Percentiles rank a stretch among this genome's conserved stretches.
phyloP scores from a whole-genome alignment of 2,329 filamentous ascomycete species.

The Fusarium piperis region DNA sequence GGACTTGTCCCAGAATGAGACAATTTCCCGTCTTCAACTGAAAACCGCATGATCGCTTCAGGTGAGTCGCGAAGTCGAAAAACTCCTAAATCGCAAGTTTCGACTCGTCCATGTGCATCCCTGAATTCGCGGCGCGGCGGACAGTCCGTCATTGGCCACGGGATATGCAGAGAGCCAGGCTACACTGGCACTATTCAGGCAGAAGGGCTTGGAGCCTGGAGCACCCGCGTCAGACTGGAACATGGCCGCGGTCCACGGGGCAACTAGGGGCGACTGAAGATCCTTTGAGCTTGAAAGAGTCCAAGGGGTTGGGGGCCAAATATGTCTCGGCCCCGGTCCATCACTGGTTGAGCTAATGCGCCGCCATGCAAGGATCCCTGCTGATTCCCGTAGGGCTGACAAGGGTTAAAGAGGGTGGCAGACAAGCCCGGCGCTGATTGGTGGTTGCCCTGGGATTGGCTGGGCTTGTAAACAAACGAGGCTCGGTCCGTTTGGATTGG shows the following conservation, averaged over 20 bases:
- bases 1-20: constrained; percentile 8
- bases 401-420: constrained; percentile 26
- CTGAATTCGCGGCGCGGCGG: constrained; percentile 14
- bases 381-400: constrained; percentile 40
- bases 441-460: background rate
- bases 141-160: constrained; percentile 29
- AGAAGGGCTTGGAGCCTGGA: constrained; percentile 40
- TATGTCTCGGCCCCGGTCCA: constrained; percentile 28
- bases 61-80: constrained; percentile 18
- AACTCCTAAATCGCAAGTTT: constrained; percentile 4
- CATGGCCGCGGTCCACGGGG: constrained; percentile 30
- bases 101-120: background rate
- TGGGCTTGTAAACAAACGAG: background rate
- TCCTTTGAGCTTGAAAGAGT: constrained; percentile 27
- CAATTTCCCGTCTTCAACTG: background rate
- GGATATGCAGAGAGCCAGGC: constrained; percentile 34
- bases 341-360: constrained; percentile 41
- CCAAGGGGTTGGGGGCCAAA: constrained; percentile 36
- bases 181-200: constrained; percentile 35
- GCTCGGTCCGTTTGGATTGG: background rate
- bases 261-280: constrained; percentile 30
- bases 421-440: background rate
- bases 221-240: constrained; percentile 29
- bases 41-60: background rate
- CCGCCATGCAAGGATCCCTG: constrained; percentile 22